phyloP scores from a whole-genome alignment of 345 rosid species.

The Arabidopsis arenosa region DNA sequence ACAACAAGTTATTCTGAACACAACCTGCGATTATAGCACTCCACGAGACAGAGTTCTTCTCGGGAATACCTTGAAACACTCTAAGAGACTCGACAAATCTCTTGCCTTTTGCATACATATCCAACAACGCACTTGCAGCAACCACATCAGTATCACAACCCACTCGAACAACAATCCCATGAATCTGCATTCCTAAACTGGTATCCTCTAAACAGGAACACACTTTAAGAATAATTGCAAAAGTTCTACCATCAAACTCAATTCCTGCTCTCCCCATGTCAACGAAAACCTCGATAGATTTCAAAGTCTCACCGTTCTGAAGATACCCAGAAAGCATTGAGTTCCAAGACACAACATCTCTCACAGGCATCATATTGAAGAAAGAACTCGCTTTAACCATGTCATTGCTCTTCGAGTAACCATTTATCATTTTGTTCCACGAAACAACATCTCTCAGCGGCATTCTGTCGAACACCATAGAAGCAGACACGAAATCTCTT shows the following conservation, averaged over 20 bases:
- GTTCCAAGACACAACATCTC: constrained; percentile 91
- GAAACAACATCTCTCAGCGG: constrained; percentile 67
- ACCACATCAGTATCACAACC: constrained; percentile 72
- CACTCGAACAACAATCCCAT: constrained; percentile 56
- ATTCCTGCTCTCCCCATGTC: constrained; percentile 61
- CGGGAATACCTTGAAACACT: constrained; percentile 64
- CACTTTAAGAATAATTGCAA: constrained; percentile 67
- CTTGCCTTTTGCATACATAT: constrained; percentile 89
- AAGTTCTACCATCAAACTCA: constrained; percentile 57
- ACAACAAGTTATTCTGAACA: constrained; percentile 62
- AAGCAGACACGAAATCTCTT: constrained; percentile 53
- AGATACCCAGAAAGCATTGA: constrained; percentile 79
- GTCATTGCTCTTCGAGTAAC: constrained; percentile 57
- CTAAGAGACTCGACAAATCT: constrained; percentile 59
- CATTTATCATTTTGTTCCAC: constrained; percentile 70
- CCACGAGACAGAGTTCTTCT: constrained; percentile 82
- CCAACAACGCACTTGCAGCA: constrained; percentile 79
- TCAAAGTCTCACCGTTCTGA: constrained; percentile 58
- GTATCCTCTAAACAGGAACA: constrained; percentile 59
- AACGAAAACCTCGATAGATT: constrained; percentile 54
- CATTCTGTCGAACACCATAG: constrained; percentile 72
- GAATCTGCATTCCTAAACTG: constrained; percentile 70
- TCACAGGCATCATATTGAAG: constrained; percentile 64
- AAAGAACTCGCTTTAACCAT: constrained; percentile 57
- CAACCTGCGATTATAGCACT: constrained; percentile 85